Base-by-base conservation (phyloP, 2,329 filamentous ascomycete species). In the Anthostomella pinea region DNA sequence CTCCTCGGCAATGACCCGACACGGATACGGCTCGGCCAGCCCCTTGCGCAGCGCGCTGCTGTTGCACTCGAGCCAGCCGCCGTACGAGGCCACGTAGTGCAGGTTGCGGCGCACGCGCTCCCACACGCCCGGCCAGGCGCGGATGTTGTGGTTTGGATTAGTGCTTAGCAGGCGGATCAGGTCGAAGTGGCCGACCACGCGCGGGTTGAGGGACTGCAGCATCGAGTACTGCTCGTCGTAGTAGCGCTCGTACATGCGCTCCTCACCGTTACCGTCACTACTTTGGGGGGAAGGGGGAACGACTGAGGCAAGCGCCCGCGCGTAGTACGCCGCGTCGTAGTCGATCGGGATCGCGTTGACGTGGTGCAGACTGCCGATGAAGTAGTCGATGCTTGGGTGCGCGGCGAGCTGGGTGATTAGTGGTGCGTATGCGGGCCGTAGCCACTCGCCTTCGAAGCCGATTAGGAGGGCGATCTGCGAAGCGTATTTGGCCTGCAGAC, bases 361-460 rank as follows among this genome's bases (percentile, higher is more conserved):
- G 63, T 98, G 93, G 66, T 98, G 93, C 31, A 97, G 75, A 1
- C 87, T 94, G 39, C 93, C 93, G 57, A 98, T 75, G 68, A 96
- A 95, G 65, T 94, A 87, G 65, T 97, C 91, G 43, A 95, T 75
- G 8, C 67, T 64, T 24, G 87, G 75, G 44, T 77, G 72, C 6
- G 70, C 57, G 15, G 83, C 67, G 3, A 87, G 73, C 8, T 62
- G 51, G 21, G 67, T 56, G 40, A 95, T 81, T 30, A 84, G 66
- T 2, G 67, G 45, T 0, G 62, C 63, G 51, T 81, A 79, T 3
- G 70, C 73, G 0, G 83, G 73, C 6, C 90, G 82, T 60, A 96
- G 93, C 81, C 87, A 98, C 60, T 98, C 93, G 35, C 80, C 79
- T 64, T 98, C 93, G 60, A 97, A 95, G 29, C 87, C 93, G 57